Percentiles rank a stretch among this genome's conserved stretches.
Evolutionary conservation across 371 early-diverging fungal species (phyloP).

Genomic region (Synchytrium microbalum): DNA sequence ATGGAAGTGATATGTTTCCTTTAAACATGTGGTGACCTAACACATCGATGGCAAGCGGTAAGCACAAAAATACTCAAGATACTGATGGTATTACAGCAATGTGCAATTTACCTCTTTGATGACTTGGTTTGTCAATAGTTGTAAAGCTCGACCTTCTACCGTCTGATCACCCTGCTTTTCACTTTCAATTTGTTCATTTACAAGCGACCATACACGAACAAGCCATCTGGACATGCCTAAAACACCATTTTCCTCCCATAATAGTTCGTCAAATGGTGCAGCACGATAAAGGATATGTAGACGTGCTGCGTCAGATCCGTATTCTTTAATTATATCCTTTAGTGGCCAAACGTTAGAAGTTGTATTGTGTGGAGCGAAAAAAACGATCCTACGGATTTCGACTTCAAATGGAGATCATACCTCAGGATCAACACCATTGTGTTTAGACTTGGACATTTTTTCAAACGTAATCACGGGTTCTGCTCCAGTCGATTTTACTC

Average conservation of each 20-base stretch:
- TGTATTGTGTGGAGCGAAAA: too few relatives aligned
- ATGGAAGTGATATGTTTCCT: background rate
- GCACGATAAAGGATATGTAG: slow-evolving; percentile 85
- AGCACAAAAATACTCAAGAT: background rate
- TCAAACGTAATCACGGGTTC: slow-evolving; percentile 62
- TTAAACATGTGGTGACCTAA: background rate
- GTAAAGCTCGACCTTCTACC: too few relatives aligned
- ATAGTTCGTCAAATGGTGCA: slow-evolving; percentile 79
- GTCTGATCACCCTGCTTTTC: too few relatives aligned
- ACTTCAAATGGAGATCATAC: slow-evolving; percentile 26
- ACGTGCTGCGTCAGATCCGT: slow-evolving; percentile 81
- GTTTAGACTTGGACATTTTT: slow-evolving; percentile 95
- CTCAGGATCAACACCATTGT: slow-evolving; percentile 85
- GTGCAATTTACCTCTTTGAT: too few relatives aligned
- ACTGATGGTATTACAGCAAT: too few relatives aligned
- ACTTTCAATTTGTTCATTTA: too few relatives aligned
- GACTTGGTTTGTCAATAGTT: too few relatives aligned
- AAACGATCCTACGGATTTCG: background rate
- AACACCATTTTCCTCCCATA: slow-evolving; percentile 86
- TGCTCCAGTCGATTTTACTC: slow-evolving; percentile 54
- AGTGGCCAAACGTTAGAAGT: background rate
- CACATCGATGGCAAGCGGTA: background rate
- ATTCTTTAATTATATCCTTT: slow-evolving; percentile 50
- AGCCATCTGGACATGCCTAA: slow-evolving; percentile 89
- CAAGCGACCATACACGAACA: slow-evolving; percentile 39